These are phyloP conservation scores for Aspergillus arachidicola DNA, from an alignment of 2,329 filamentous ascomycete species.

Conservation along the genomic window DNA sequence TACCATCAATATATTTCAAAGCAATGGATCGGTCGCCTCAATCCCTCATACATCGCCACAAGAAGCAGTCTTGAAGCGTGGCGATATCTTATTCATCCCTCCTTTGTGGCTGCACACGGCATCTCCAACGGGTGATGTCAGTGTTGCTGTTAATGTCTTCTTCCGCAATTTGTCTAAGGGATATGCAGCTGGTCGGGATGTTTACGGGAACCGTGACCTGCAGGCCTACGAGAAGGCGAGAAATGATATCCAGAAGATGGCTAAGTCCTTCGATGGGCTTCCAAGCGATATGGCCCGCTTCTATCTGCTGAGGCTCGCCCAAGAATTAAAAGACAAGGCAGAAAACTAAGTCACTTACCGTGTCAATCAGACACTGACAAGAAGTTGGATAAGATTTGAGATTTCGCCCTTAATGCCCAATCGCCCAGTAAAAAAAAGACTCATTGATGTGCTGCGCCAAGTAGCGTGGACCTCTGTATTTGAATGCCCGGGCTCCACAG, in stretches of 20 bases:
- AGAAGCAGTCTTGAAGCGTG: conserved; percentile 66
- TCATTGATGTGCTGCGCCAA: not conserved
- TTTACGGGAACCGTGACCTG: conserved; percentile 86
- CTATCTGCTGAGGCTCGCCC: conserved; percentile 71
- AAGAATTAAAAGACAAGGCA: conserved; percentile 59
- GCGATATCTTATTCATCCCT: conserved; percentile 79
- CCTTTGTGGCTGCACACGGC: conserved; percentile 81
- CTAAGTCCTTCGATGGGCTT: conserved; percentile 50
- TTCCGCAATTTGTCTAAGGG: conserved; percentile 70
- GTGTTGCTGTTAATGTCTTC: conserved; percentile 87
- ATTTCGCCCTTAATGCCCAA: not conserved
- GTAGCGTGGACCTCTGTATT: not conserved
- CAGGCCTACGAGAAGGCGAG: conserved; percentile 82
- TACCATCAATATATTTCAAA: conserved; percentile 68
- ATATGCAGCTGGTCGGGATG: conserved; percentile 75
- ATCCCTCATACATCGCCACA: conserved; percentile 66
- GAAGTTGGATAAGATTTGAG: not conserved
- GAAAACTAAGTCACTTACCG: conserved; percentile 19
- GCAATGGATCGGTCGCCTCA: conserved; percentile 53
- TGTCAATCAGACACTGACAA: conserved; percentile 1
- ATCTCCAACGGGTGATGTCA: conserved; percentile 48
- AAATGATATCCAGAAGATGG: conserved; percentile 69
- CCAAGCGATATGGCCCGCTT: conserved; percentile 70
- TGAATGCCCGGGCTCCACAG: not conserved
- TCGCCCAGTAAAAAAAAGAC: not conserved